Evolutionary conservation across 805 yeast genomes (phyloP), one percentile per base, ranked within the genome.

Genomic region (Pichia heedii): DNA sequence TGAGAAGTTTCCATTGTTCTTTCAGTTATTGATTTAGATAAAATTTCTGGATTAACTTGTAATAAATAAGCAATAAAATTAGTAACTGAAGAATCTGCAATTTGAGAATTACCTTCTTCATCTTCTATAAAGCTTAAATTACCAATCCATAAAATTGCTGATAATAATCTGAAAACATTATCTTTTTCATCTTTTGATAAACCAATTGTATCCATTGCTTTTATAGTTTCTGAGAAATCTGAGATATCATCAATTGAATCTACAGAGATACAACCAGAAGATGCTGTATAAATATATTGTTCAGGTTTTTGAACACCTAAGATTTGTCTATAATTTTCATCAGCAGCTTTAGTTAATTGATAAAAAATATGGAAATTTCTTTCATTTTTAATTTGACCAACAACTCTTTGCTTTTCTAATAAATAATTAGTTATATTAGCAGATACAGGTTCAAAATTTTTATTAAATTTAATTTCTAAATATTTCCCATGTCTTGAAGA

Each of bases 321-420:
- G 30, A 66, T 69, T 53, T 84, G 87, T 58, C 95, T 81, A 59
- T 90, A 88, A 44, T 71, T 72, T 33, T 87, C 89, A 13, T 87
- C 77, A 2, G 96, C 95, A 49, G 86, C 85, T 61, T 90, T 93
- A 12, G 97, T 84, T 61, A 85, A 84, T 67, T 93, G 99, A 61
- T 93, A 93, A 61, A 93, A 93, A 45, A 93, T 93, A 62, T 93
- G 99, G 70, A 93, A 93, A 60, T 93, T 93, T 62, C 99, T 77
- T 69, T 93, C 99, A 54, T 84, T 80, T 50, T 77, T 71, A 52
- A 88, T 85, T 63, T 93, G 99, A 29, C 90, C 81, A n/a, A 93
- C 98, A 27, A 93, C 97, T 63, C 99, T 76, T 65, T 87, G 95
- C 60, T 93, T 93, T 59, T 93, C 99, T 50, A 93, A 70, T 50